These are phyloP conservation scores for Ophiostoma sp. DNA, from an alignment of 2,329 filamentous ascomycete species.

Conservation along the genomic window DNA sequence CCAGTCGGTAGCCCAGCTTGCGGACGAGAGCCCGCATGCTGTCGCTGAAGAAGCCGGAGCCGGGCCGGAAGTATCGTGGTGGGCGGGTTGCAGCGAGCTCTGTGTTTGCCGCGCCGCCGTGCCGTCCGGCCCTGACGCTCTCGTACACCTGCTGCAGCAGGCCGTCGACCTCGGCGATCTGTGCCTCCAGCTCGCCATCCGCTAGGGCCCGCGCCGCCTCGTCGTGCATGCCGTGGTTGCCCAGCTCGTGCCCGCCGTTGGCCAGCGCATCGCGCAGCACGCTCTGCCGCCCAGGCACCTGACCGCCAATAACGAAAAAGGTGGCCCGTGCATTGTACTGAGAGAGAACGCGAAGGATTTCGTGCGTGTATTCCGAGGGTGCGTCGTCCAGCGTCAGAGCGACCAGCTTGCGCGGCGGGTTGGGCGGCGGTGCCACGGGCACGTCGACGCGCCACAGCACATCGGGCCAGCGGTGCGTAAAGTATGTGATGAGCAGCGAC, in stretches of 20 bases:
- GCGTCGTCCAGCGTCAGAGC: slow-evolving; percentile 85
- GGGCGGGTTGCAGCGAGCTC: slow-evolving; percentile 31
- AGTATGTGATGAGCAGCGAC: slow-evolving; percentile 60
- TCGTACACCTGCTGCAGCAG: slow-evolving; percentile 55
- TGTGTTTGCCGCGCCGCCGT: slow-evolving; percentile 38
- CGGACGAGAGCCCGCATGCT: slow-evolving; percentile 59
- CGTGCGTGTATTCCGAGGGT: slow-evolving; percentile 64
- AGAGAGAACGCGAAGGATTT: slow-evolving; percentile 64
- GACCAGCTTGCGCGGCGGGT: slow-evolving; percentile 50
- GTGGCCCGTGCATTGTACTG: slow-evolving; percentile 66
- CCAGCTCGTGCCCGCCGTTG: slow-evolving; percentile 61
- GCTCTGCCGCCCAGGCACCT: slow-evolving; percentile 55
- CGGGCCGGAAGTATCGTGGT: slow-evolving; percentile 69
- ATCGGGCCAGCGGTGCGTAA: slow-evolving; percentile 67
- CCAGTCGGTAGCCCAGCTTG: slow-evolving; percentile 61
- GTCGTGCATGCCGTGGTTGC: slow-evolving; percentile 85
- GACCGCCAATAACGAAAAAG: slow-evolving; percentile 81
- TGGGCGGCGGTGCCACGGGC: slow-evolving; percentile 26
- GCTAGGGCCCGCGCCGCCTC: slow-evolving; percentile 63
- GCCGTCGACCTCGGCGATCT: slow-evolving; percentile 61
- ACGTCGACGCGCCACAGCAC: slow-evolving; percentile 65
- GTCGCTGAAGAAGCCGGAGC: slow-evolving; percentile 74
- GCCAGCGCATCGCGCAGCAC: slow-evolving; percentile 54
- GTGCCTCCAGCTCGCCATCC: slow-evolving; percentile 51
- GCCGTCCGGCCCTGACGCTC: slow-evolving; percentile 34